Conservation (phyloP, 306 rosid genomes). For the Dalbergia oliveri region DNA sequence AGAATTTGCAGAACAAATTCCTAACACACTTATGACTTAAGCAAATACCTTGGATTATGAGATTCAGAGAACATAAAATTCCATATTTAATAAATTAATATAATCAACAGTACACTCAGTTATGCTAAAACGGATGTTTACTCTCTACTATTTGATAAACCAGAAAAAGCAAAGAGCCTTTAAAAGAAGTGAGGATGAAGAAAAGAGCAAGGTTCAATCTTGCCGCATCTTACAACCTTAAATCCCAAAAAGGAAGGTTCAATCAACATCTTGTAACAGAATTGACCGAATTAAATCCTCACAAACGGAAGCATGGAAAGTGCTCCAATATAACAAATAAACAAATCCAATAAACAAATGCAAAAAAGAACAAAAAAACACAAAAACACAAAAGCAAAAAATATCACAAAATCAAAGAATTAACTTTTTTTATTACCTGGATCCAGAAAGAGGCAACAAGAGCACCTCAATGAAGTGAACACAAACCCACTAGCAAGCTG, state of each 20-base stretch:
- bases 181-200: conserved; percentile 49
- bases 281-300: conserved; percentile 40
- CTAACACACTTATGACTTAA: conserved; percentile 6
- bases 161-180: conserved; percentile 5
- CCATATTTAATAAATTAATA: conserved; percentile 17
- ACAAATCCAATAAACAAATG: conserved; percentile 39
- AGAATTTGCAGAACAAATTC: conserved; percentile 23
- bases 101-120: neutral
- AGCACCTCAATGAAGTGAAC: conserved; percentile 43
- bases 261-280: conserved; percentile 39
- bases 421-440: conserved; percentile 65
- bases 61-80: conserved; percentile 20
- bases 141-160: conserved; percentile 21
- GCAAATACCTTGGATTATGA: conserved; percentile 3
- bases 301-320: conserved; percentile 50
- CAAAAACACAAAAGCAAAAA: neutral
- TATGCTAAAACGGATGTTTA: conserved; percentile 33
- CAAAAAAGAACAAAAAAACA: no score
- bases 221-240: conserved; percentile 39
- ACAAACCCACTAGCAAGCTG: conserved; percentile 46
- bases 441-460: conserved; percentile 64
- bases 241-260: conserved; percentile 43
- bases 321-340: conserved; percentile 20
- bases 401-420: conserved; percentile 33
- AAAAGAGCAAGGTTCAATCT: conserved; percentile 44